Conservation (phyloP, 129 eudicot species). For the Helichrysum umbraculigerum region DNA sequence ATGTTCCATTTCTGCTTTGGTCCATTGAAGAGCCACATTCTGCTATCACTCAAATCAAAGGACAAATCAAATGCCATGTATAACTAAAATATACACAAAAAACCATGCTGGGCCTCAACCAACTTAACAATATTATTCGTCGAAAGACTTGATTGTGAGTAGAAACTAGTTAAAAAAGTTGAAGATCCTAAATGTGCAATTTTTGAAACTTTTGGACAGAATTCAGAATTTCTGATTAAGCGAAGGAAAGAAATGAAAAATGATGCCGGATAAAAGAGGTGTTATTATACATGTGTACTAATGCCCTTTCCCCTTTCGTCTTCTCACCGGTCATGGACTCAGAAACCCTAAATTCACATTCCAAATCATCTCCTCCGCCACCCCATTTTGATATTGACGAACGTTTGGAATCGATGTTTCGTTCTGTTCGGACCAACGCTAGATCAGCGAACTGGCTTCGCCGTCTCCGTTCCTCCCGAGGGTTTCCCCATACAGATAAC, state of each 20-base stretch:
- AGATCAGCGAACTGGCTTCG: constrained; percentile 58
- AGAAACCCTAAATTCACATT: constrained; percentile 23
- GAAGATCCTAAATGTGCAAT: background rate
- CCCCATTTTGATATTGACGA: constrained; percentile 37
- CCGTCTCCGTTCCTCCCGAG: constrained; percentile 70
- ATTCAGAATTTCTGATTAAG: background rate
- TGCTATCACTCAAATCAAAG: background rate
- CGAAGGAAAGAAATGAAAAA: background rate
- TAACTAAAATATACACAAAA: background rate
- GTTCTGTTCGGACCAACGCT: background rate
- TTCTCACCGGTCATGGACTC: constrained; percentile 5
- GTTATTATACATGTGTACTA: constrained; percentile 7
- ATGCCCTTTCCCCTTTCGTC: constrained; percentile 5
- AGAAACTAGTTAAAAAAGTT: background rate
- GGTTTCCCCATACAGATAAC: constrained; percentile 47
- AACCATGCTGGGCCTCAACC: background rate
- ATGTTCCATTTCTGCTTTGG: background rate
- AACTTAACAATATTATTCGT: background rate
- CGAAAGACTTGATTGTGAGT: background rate
- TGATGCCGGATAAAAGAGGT: background rate
- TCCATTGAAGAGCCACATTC: background rate
- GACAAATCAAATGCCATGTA: background rate
- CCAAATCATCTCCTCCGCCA: constrained; percentile 19
- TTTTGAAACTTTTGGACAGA: constrained; percentile 4
- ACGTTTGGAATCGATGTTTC: constrained; percentile 26